Conservation (phyloP, 148 eudicot genomes). For the Tetragonia tetragonoides region DNA sequence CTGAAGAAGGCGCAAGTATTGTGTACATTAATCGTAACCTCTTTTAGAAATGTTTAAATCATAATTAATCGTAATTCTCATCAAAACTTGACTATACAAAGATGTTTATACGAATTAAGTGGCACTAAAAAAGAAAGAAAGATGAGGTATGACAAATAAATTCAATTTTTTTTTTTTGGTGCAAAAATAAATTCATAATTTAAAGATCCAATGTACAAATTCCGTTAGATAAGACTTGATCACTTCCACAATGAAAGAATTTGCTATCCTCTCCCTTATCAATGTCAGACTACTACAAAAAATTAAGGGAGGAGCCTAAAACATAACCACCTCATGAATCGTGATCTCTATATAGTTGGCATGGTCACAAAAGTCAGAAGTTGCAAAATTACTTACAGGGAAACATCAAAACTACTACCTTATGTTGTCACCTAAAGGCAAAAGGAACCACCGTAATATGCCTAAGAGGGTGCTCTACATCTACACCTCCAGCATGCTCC, state of each 20-base stretch:
- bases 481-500: slow-evolving; percentile 80
- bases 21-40: too few relatives aligned
- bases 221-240: slow-evolving; percentile 13
- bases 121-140: too few relatives aligned
- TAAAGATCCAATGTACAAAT: slow-evolving; percentile 14
- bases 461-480: slow-evolving; percentile 53
- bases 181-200: neutral
- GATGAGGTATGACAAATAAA: too few relatives aligned
- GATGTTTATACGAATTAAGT: too few relatives aligned
- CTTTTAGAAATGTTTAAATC: too few relatives aligned
- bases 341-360: neutral
- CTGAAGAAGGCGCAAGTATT: too few relatives aligned
- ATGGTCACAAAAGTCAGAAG: neutral
- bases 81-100: too few relatives aligned
- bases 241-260: slow-evolving; percentile 17
- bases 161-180: too few relatives aligned
- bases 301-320: neutral
- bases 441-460: slow-evolving; percentile 62
- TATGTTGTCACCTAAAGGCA: slow-evolving; percentile 22
- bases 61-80: too few relatives aligned
- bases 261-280: neutral
- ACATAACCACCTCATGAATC: neutral
- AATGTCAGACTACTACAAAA: neutral
- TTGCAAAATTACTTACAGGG: neutral
- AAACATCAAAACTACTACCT: neutral